phyloP scores from a whole-genome alignment of 345 rosid species.

The Eucalyptus tenuipes region DNA sequence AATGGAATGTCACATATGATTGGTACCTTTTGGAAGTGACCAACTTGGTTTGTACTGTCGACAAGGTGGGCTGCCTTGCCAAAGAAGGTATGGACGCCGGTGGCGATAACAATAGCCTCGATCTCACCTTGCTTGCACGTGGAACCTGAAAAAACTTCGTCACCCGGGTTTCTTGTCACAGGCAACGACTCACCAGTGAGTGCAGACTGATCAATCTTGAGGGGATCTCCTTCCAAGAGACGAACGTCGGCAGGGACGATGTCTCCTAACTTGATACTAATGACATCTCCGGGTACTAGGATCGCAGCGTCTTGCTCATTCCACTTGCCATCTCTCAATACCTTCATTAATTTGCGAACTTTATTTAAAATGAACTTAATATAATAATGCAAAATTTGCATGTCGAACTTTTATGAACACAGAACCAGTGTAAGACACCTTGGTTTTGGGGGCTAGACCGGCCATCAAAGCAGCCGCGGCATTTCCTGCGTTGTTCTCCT shows the following conservation, averaged over 20 bases:
- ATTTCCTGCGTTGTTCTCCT: constrained; percentile 41
- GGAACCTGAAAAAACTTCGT: constrained; percentile 35
- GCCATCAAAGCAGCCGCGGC: constrained; percentile 48
- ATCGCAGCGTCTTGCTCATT: constrained; percentile 30
- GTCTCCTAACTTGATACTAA: constrained; percentile 38
- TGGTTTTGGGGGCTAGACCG: constrained; percentile 30
- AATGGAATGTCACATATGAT: neutral
- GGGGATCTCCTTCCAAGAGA: constrained; percentile 36
- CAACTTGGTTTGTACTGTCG: constrained; percentile 36
- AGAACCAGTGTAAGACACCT: neutral
- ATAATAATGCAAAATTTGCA: neutral
- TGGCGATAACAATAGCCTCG: constrained; percentile 37
- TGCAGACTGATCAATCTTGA: constrained; percentile 39
- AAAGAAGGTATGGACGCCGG: constrained; percentile 46
- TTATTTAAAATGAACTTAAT: neutral
- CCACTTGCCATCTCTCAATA: constrained; percentile 37
- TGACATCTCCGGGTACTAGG: constrained; percentile 33
- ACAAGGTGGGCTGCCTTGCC: constrained; percentile 51
- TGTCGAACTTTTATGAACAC: neutral
- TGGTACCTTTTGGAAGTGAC: constrained; percentile 38
- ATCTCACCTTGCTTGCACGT: constrained; percentile 51
- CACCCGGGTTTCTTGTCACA: constrained; percentile 23
- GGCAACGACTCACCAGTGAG: constrained; percentile 44
- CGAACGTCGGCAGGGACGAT: constrained; percentile 40
- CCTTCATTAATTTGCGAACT: neutral